phyloP scores from a whole-genome alignment of 2,329 filamentous ascomycete genomes.

The Fusarium succisae region DNA sequence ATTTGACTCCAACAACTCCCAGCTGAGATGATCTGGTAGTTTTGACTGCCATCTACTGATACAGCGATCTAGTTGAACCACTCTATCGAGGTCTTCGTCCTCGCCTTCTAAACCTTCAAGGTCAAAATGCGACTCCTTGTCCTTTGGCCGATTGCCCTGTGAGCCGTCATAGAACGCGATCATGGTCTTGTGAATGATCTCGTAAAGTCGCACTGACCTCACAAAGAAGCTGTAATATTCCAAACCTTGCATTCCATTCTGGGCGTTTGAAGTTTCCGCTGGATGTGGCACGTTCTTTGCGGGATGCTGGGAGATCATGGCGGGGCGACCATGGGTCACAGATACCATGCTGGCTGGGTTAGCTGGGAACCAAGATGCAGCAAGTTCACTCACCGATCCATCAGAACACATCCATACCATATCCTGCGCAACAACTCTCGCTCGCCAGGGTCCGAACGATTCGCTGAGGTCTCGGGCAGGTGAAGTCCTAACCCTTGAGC shows the following conservation, averaged over 20 bases:
- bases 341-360: slow-evolving; percentile 45
- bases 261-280: background rate
- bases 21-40: slow-evolving; percentile 42
- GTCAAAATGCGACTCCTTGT: background rate
- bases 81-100: slow-evolving; percentile 43
- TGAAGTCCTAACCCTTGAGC: slow-evolving; percentile 59
- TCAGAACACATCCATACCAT: slow-evolving; percentile 51
- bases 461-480: slow-evolving; percentile 50
- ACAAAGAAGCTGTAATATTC: slow-evolving; percentile 46
- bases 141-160: background rate
- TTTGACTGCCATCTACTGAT: slow-evolving; percentile 46
- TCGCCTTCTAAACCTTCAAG: slow-evolving; percentile 7
- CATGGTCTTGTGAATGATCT: slow-evolving; percentile 48
- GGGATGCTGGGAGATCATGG: slow-evolving; percentile 46
- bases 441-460: slow-evolving; percentile 32
- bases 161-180: slow-evolving; percentile 42
- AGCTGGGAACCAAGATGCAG: background rate
- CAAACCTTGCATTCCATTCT: background rate
- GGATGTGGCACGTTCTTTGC: slow-evolving; percentile 45
- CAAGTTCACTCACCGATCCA: slow-evolving; percentile 47
- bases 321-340: slow-evolving; percentile 48
- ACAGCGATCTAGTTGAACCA: slow-evolving; percentile 46
- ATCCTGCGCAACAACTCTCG: slow-evolving; percentile 44
- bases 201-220: slow-evolving; percentile 49
- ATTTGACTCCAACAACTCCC: slow-evolving; percentile 16